These are phyloP conservation scores for Suillus subalutaceus DNA, from an alignment of 768 basidiomycete species.

Conservation along the genomic window DNA sequence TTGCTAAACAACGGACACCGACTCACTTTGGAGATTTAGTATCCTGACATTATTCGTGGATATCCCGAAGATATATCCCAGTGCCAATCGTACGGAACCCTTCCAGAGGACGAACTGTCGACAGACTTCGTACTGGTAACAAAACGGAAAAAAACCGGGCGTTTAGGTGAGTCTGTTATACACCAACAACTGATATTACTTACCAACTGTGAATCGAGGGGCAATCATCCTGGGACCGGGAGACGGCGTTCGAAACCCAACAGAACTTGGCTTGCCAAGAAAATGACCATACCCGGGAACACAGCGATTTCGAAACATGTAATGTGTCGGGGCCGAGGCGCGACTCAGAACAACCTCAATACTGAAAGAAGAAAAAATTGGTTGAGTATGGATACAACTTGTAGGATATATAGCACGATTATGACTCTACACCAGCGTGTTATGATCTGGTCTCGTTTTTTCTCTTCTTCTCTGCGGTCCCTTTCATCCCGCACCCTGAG, in stretches of 20 bases:
- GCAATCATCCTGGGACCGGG: neutral
- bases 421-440: neutral
- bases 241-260: neutral
- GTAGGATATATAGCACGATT: neutral
- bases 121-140: neutral
- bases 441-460: neutral
- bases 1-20: neutral
- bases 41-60: neutral
- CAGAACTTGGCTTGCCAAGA: neutral
- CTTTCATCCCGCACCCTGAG: neutral
- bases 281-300: neutral
- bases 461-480: neutral
- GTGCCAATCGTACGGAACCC: conserved; percentile 2
- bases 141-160: neutral
- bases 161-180: neutral
- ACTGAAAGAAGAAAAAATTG: neutral
- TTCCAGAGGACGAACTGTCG: neutral
- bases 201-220: neutral
- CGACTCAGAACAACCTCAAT: neutral
- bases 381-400: neutral
- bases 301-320: neutral
- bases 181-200: neutral
- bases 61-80: neutral
- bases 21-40: conserved; percentile 25
- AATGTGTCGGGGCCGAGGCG: neutral